A percentile compares a stretch with the other conserved stretches of the same genome.
Evolutionary conservation across 1,139 yeast genomes (phyloP).

Genomic region (Yamadazyma oceani): DNA sequence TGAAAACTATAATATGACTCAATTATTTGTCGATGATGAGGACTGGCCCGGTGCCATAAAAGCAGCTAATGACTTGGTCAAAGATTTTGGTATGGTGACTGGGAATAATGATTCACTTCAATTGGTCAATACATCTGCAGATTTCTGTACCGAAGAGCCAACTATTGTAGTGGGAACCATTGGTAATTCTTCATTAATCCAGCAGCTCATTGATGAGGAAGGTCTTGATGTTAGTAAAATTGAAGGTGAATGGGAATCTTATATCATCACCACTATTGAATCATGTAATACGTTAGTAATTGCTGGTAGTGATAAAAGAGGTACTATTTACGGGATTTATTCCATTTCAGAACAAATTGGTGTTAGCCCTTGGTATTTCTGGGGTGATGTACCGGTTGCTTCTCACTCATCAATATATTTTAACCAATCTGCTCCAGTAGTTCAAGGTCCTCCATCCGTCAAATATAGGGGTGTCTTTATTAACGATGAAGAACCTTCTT

Average conservation of each 20-base stretch:
- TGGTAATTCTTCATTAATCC: conserved; percentile 15
- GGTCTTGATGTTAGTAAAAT: conserved; percentile 12
- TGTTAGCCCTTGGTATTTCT: conserved; percentile 20
- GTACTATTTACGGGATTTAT: conserved; percentile 17
- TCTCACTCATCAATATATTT: conserved; percentile 13
- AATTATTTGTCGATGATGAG: conserved; percentile 10
- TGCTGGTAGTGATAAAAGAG: conserved; percentile 19
- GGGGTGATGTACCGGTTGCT: conserved; percentile 16
- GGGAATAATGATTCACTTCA: conserved; percentile 8
- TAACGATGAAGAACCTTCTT: conserved; percentile 19
- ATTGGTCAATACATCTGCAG: conserved; percentile 2
- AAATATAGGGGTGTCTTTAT: conserved; percentile 18
- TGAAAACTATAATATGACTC: conserved; percentile 4
- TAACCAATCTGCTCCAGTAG: conserved; percentile 7
- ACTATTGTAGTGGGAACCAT: conserved; percentile 18
- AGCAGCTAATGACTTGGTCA: conserved; percentile 13
- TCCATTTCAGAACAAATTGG: conserved; percentile 18
- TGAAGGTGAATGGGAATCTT: conserved; percentile 19
- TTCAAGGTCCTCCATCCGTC: conserved; percentile 18
- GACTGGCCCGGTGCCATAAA: conserved; percentile 19
- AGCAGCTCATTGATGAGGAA: conserved; percentile 9
- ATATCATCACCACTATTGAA: conserved; percentile 10
- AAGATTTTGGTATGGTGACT: conserved; percentile 12
- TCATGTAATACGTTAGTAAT: conserved; percentile 15
- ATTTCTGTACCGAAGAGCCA: conserved; percentile 3